Evolutionary conservation across 257 asterid species (phyloP), one percentile per base, ranked within the genome.

Genomic region (Jacaranda copaia): DNA sequence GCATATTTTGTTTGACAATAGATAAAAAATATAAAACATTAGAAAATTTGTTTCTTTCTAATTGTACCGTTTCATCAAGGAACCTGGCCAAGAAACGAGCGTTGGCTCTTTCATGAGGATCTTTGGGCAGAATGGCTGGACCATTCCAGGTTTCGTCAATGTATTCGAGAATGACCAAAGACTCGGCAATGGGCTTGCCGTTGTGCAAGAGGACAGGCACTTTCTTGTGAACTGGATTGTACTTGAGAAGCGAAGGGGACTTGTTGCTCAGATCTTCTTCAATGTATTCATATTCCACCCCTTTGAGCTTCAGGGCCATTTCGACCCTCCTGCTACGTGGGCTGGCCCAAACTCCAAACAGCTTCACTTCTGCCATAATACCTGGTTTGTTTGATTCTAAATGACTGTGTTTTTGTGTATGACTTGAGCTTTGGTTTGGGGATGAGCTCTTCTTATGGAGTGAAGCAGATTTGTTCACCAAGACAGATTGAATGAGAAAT

Each of bases 1-100:
- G 1, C 32, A 2, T 11, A 14, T 12, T 42, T 42, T 42, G 8
- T 5, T 42, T 8, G 46, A 42, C 5, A 0, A 42, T 4, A 0
- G 46, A 5, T 42, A 1, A 0, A 0, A 42, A 42, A 4, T 1
- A 42, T 8, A 42, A 42, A 42, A 42, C n/a, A n/a, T n/a, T n/a
- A 42, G 0, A 42, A 42, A 4, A 42, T 6, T n/a, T n/a, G n/a
- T n/a, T n/a, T n/a, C n/a, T 1, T 25, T 25, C 46, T 42, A 42
- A 48, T 48, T 11, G 8, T 48, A 87, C 96, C 89, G 86, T 88
- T 2, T 86, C 86, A 4, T 90, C 89, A 0, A 88, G 8, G 75
- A 86, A 86, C 53, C 80, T 85, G 12, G 76, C 84, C 91, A 89
- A 90, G 62, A 89, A 88, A n/a, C 88, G 87, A 6, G 85, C 84